Evolutionary conservation across 441 rosid species (phyloP), one percentile per base, ranked within the genome.

Genomic region (Aquilaria agallochum): DNA sequence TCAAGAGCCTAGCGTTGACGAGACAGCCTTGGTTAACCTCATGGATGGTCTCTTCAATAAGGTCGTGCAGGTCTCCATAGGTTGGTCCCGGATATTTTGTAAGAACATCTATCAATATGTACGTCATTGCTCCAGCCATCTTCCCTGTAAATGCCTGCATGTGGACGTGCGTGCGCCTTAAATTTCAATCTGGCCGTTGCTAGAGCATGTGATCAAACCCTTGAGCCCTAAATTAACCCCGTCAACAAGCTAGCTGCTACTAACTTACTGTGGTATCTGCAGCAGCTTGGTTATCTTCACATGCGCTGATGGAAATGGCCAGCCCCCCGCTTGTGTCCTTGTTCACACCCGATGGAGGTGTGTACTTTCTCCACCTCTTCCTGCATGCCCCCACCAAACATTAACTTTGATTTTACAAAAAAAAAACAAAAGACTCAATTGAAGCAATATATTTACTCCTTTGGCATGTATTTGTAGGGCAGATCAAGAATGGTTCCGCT

Each of bases 401-500:
- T 20, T 20, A 20, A 20, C 27, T 20, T 20, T 20, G 1, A 20
- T 20, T 20, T 20, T 20, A 40, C 2, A 1, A 31, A 31, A 2
- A 2, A 60, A 33, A 34, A 32, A 4, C 8, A 10, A 58, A 46
- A 30, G 0, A 20, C 11, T 27, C 27, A 20, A 20, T 5, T 3
- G 11, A 31, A 27, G 20, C 30, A 47, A 54, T 47, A 11, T 42
- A 65, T 78, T 75, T 69, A 78, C 86, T 5, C 6, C 3, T 62
- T 2, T 47, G 4, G 58, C 64, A 74, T 53, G 73, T 79, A 85
- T 13, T 75, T 68, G 51, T 68, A 31, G 6, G 66, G 60, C 27
- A 85, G 78, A 69, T 85, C 83, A 33, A 83, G 85, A 10, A 82
- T 62, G n/a, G 88, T 85, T 55, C 88, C 90, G 33, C 88, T 82